A percentile compares a stretch with the other conserved stretches of the same genome.
phyloP scores from a whole-genome alignment of 2,329 filamentous ascomycete genomes.

The Hortaea sp. region DNA sequence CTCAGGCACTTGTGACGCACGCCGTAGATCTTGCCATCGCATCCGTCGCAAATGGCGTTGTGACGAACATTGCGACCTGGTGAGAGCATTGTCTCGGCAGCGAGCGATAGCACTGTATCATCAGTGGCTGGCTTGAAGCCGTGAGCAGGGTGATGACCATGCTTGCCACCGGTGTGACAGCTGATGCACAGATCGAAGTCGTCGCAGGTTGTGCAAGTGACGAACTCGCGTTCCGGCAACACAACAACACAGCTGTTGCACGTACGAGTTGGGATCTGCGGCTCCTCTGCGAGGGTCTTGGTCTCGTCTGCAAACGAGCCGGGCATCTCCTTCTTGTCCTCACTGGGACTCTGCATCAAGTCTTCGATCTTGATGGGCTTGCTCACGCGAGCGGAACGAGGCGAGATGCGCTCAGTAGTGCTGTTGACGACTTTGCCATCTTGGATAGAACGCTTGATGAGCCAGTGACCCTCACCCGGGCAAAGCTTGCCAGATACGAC shows the following conservation, averaged over 20 bases:
- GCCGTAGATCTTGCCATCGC: slow-evolving; percentile 76
- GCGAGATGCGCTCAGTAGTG: slow-evolving; percentile 63
- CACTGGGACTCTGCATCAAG: slow-evolving; percentile 9
- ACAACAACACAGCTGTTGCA: slow-evolving; percentile 59
- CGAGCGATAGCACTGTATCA: slow-evolving; percentile 49
- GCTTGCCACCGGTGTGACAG: slow-evolving; percentile 66
- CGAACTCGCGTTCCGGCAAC: slow-evolving; percentile 65
- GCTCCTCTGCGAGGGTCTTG: slow-evolving; percentile 28
- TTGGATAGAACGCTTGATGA: slow-evolving; percentile 80
- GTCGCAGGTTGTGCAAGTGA: slow-evolving; percentile 74
- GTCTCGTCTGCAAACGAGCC: slow-evolving; percentile 36
- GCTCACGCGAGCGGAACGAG: slow-evolving; percentile 23
- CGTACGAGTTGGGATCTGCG: slow-evolving; percentile 47
- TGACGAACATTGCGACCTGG: slow-evolving; percentile 75
- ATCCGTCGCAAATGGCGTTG: slow-evolving; percentile 88
- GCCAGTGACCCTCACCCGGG: slow-evolving; percentile 71
- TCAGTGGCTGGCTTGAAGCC: slow-evolving; percentile 60
- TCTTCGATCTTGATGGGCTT: slow-evolving; percentile 13
- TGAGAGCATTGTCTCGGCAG: slow-evolving; percentile 58
- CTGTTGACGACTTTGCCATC: slow-evolving; percentile 74
- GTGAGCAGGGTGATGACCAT: slow-evolving; percentile 88
- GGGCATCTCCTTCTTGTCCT: slow-evolving; percentile 29
- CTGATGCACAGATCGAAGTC: slow-evolving; percentile 86
- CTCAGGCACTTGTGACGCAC: slow-evolving; percentile 93
- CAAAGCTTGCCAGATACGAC: slow-evolving; percentile 68